phyloP scores from a whole-genome alignment of 2,329 filamentous ascomycete genomes.

The Ophiosphaerella korrae region DNA sequence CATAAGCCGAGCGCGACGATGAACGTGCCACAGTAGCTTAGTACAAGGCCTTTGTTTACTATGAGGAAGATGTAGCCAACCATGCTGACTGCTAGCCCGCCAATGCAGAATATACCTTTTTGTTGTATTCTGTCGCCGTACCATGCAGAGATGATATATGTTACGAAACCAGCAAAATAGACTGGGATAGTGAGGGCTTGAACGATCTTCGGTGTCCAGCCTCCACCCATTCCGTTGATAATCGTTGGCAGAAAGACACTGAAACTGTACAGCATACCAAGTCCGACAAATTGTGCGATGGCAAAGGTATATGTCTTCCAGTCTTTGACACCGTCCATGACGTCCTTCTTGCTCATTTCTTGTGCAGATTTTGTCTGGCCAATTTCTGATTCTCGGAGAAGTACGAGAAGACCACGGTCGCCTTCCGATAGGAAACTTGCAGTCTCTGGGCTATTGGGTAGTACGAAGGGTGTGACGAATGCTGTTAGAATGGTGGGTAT shows the following conservation, averaged over 20 bases:
- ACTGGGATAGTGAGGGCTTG: constrained; percentile 41
- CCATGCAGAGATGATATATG: constrained; percentile 32
- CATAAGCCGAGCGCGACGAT: constrained; percentile 36
- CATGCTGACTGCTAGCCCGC: constrained; percentile 45
- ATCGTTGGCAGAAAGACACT: constrained; percentile 38
- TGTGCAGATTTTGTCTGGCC: constrained; percentile 54
- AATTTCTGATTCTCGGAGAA: constrained; percentile 46
- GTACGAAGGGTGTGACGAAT: constrained; percentile 54
- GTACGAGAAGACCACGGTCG: constrained; percentile 27
- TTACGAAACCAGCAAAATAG: constrained; percentile 30
- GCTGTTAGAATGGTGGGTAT: constrained; percentile 44
- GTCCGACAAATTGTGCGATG: constrained; percentile 53
- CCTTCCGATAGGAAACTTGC: constrained; percentile 40
- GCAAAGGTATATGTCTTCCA: constrained; percentile 40
- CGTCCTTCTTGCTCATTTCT: constrained; percentile 51
- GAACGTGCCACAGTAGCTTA: constrained; percentile 35
- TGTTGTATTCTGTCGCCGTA: constrained; percentile 32
- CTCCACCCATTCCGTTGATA: constrained; percentile 31
- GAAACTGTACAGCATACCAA: constrained; percentile 34
- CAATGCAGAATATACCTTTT: constrained; percentile 33
- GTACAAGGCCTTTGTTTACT: constrained; percentile 16
- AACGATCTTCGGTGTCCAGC: constrained; percentile 28
- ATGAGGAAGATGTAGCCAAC: constrained; percentile 55
- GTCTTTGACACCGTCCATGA: constrained; percentile 54
- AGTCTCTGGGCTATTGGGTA: constrained; percentile 54